Base-by-base conservation (phyloP, 1,284 basidiomycete species). In the Sanguinoderma infundibulare region DNA sequence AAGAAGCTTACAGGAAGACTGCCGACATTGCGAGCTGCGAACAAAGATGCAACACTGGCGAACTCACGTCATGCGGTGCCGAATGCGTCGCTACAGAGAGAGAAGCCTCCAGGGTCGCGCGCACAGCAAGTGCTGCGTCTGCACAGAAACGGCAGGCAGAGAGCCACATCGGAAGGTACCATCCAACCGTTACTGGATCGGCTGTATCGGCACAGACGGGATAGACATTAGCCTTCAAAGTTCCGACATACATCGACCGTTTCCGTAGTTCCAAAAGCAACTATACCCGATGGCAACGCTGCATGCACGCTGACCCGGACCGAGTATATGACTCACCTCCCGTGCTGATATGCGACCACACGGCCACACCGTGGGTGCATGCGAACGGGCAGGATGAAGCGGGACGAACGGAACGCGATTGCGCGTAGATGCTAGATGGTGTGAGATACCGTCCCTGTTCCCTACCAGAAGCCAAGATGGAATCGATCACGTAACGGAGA, bases 201-300 rank as follows among this genome's bases (percentile, higher is more conserved):
- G 53, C 17, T 15, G 20, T 30, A 50, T 50, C 49, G 53, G 53
- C 40, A 35, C 10, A 36, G 55, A 20, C 51, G 59, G 39, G 42
- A 56, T 49, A 61, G 47, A 59, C 57, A 52, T 63, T 61, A 63
- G 50, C 55, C 57, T 53, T 56, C 54, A 50, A 39, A 35, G 39
- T 55, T 55, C 30, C 60, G 30, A 22, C 46, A n/a, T n/a, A n/a
- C 20, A 47, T 0, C 17, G 42, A 49, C 12, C 51, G 30, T 53
- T 28, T 24, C 40, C 42, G 30, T 12, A 10, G 17, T 24, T 39
- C 57, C 53, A 44, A 50, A 34, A 17, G 34, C 36, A 40, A 30
- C 36, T 35, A 44, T 22, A 47, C 58, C 53, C 24, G 42, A 26
- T 44, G 22, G 53, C 57, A 30, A 32, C 17, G 47, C 10, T 5